Percentiles rank a stretch among this genome's conserved stretches.
These are phyloP conservation scores for Xylariaceae sp. DNA, from an alignment of 2,329 filamentous ascomycete genomes.

Conservation along the genomic window DNA sequence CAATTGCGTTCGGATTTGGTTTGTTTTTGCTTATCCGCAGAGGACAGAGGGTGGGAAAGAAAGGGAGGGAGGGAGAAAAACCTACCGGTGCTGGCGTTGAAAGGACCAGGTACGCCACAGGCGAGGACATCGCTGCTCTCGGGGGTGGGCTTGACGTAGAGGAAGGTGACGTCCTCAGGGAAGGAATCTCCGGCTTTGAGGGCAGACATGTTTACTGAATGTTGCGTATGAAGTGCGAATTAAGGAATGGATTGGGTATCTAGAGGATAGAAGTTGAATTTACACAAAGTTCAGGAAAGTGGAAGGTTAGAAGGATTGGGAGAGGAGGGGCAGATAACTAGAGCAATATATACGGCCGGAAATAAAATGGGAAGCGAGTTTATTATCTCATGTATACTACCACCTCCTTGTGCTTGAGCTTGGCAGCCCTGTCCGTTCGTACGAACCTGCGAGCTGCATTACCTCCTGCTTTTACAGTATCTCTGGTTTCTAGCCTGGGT, in stretches of 20 bases:
- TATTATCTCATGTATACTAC: too few species aligned
- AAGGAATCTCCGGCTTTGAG: conserved; percentile 80
- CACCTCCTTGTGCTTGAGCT: too few species aligned
- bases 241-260: neutral
- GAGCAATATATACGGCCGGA: too few species aligned
- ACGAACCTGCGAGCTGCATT: too few species aligned
- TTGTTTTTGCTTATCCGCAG: neutral
- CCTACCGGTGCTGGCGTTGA: conserved; percentile 71
- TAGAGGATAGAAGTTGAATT: neutral
- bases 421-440: too few species aligned
- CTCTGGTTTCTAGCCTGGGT: too few species aligned
- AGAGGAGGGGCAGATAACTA: too few species aligned
- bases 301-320: too few species aligned
- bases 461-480: too few species aligned
- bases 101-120: conserved; percentile 75
- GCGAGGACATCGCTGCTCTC: conserved; percentile 65
- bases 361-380: too few species aligned
- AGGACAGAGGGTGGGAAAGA: neutral
- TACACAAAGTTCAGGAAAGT: neutral
- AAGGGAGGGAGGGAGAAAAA: conserved; percentile 3
- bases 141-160: conserved; percentile 72
- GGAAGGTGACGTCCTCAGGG: conserved; percentile 76
- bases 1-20: neutral
- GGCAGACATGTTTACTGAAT: conserved; percentile 47
- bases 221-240: conserved; percentile 2